These are phyloP conservation scores for Tolypocladium capitatum DNA, from an alignment of 2,329 filamentous ascomycete species.

Conservation along the genomic window DNA sequence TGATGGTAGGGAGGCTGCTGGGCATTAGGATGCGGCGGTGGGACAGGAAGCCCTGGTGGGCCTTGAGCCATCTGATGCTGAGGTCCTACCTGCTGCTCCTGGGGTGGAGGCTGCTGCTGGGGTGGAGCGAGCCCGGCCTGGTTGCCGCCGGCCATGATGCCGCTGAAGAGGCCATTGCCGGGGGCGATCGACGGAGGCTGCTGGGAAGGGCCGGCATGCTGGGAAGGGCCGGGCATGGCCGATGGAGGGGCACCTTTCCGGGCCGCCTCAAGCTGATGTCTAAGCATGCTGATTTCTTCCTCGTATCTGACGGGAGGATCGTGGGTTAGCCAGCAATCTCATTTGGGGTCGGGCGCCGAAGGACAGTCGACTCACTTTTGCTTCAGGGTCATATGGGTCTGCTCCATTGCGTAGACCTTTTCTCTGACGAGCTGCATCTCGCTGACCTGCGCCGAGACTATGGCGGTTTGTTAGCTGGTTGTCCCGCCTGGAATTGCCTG, in stretches of 20 bases:
- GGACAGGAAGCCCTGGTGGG: constrained; percentile 50
- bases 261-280: constrained; percentile 71
- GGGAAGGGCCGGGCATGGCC: constrained; percentile 53
- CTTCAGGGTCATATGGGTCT: constrained; percentile 78
- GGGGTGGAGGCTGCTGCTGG: constrained; percentile 55
- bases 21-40: constrained; percentile 45
- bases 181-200: constrained; percentile 81
- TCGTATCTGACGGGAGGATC: constrained; percentile 58
- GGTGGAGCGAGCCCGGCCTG: constrained; percentile 78
- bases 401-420: constrained; percentile 88
- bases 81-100: constrained; percentile 45
- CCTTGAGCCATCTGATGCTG: constrained; percentile 55
- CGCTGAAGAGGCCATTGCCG: constrained; percentile 85
- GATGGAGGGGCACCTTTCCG: constrained; percentile 48
- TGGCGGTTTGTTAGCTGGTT: constrained; percentile 1
- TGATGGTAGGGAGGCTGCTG: constrained; percentile 63
- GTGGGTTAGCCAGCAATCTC: constrained; percentile 4
- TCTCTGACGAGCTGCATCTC: constrained; percentile 91
- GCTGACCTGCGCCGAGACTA: constrained; percentile 80
- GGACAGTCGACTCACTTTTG: constrained; percentile 54
- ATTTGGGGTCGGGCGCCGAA: background rate
- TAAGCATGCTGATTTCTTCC: constrained; percentile 73
- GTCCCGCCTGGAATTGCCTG: background rate
- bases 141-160: constrained; percentile 83
- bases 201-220: constrained; percentile 68